Conservation (phyloP, 805 yeast species). For the Kodamaea kaohsiungensis region DNA sequence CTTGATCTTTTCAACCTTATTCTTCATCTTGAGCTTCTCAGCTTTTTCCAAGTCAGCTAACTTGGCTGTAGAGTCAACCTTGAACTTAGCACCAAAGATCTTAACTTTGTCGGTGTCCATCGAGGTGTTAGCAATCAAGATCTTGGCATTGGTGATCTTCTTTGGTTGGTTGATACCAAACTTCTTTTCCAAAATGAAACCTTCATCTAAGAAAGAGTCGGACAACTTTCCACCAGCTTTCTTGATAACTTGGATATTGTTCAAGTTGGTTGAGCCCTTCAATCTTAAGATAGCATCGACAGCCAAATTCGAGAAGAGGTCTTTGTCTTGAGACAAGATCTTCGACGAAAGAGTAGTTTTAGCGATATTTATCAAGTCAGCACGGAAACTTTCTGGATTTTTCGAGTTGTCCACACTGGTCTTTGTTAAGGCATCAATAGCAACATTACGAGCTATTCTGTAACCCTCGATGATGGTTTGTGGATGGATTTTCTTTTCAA, state of each 20-base stretch:
- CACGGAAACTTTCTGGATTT: conserved; percentile 59
- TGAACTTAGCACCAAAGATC: conserved; percentile 95
- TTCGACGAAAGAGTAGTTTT: conserved; percentile 92
- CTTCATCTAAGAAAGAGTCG: conserved; percentile 94
- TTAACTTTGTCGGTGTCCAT: conserved; percentile 97
- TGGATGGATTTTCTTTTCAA: conserved; percentile 93
- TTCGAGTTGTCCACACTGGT: conserved; percentile 73
- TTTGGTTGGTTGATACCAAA: conserved; percentile 96
- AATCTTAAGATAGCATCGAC: conserved; percentile 91
- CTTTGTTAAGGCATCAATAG: conserved; percentile 73
- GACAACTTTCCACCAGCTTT: conserved; percentile 89
- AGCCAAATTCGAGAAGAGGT: conserved; percentile 82
- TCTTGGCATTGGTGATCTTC: conserved; percentile 75
- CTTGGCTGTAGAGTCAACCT: conserved; percentile 92
- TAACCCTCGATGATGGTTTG: conserved; percentile 97
- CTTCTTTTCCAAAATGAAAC: conserved; percentile 86
- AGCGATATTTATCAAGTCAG: conserved; percentile 84
- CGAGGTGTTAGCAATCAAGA: conserved; percentile 92
- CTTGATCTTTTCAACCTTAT: conserved; percentile 84
- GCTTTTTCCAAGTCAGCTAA: conserved; percentile 93
- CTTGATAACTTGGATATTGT: conserved; percentile 90
- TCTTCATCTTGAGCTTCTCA: conserved; percentile 90
- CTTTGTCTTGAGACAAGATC: conserved; percentile 92
- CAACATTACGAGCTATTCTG: conserved; percentile 85
- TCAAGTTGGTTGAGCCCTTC: conserved; percentile 83